Percentiles rank a stretch among this genome's conserved stretches.
Conservation (phyloP, 228 moss, liverwort and hornwort genomes). For the Sphagnum fallax region DNA sequence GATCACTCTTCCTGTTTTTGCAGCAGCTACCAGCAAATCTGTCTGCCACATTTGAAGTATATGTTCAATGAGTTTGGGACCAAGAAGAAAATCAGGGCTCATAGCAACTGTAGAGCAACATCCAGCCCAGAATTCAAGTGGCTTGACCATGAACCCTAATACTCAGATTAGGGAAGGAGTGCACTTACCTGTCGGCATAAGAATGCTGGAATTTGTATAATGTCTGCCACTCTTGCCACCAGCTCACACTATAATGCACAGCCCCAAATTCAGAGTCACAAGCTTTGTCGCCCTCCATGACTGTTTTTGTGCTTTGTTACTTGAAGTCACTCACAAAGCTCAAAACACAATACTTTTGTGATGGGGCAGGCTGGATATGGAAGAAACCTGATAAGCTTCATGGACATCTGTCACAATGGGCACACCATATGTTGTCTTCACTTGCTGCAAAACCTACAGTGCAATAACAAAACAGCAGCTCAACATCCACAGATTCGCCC, state of each 20-base stretch:
- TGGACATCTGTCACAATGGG: conserved; percentile 92
- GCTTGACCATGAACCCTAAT: too few relatives aligned
- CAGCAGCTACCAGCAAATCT: conserved; percentile 78
- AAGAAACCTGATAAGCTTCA: conserved; percentile 48
- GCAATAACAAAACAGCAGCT: not conserved
- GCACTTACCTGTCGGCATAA: conserved; percentile 66
- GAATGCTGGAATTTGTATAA: conserved; percentile 93
- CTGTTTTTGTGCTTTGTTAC: not conserved
- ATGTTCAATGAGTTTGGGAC: not conserved
- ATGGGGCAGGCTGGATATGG: not conserved
- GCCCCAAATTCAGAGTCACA: not conserved
- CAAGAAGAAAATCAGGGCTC: too few relatives aligned
- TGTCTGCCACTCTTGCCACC: conserved; percentile 70
- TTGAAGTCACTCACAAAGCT: too few relatives aligned
- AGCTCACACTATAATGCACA: conserved; percentile 58
- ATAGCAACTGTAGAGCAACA: too few relatives aligned
- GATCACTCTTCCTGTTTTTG: conserved; percentile 79
- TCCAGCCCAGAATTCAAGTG: too few relatives aligned
- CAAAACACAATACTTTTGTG: not conserved
- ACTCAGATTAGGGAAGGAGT: too few relatives aligned
- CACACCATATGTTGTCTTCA: conserved; percentile 57
- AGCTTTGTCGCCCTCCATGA: not conserved
- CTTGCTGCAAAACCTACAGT: conserved; percentile 45
- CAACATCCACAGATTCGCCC: not conserved
- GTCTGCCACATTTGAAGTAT: conserved; percentile 26